Percentiles rank a stretch among this genome's conserved stretches.
phyloP scores from a whole-genome alignment of 306 rosid species.

The Ormosia emarginata region DNA sequence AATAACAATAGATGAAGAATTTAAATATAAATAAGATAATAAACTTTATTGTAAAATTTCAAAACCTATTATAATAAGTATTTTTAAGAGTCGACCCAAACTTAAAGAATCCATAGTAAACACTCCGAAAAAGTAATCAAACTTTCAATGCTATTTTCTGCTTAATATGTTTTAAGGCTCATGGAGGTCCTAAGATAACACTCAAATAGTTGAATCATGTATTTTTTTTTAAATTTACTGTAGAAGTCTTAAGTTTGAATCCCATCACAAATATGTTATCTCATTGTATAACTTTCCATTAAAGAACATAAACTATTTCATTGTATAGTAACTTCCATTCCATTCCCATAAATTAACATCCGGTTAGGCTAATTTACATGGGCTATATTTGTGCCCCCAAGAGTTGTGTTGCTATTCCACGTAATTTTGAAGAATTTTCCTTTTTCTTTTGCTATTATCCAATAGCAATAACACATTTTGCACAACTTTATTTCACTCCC shows the following conservation, averaged over 20 bases:
- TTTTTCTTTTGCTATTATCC: background rate
- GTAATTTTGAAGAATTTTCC: background rate
- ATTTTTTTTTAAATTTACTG: background rate
- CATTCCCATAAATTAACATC: background rate
- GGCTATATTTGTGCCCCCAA: background rate
- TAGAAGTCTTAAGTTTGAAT: background rate
- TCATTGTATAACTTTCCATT: background rate
- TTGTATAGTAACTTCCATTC: background rate
- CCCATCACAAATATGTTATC: background rate
- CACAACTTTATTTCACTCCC: slow-evolving; percentile 7
- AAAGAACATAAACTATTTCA: background rate
- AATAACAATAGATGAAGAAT: no score
- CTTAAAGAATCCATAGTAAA: no score
- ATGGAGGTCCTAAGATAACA: background rate
- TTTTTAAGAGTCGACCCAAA: no score
- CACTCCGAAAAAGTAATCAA: background rate
- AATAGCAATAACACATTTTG: background rate
- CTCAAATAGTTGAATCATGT: background rate
- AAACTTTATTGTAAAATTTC: no score
- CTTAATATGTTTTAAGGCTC: background rate
- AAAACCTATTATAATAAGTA: no score
- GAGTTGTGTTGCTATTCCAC: background rate
- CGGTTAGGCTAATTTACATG: background rate
- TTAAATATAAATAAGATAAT: no score
- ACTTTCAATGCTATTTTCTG: background rate